Percentiles rank a stretch among this genome's conserved stretches.
These are phyloP conservation scores for Aspergillus indologenus DNA, from an alignment of 495 filamentous ascomycete genomes.

Conservation along the genomic window DNA sequence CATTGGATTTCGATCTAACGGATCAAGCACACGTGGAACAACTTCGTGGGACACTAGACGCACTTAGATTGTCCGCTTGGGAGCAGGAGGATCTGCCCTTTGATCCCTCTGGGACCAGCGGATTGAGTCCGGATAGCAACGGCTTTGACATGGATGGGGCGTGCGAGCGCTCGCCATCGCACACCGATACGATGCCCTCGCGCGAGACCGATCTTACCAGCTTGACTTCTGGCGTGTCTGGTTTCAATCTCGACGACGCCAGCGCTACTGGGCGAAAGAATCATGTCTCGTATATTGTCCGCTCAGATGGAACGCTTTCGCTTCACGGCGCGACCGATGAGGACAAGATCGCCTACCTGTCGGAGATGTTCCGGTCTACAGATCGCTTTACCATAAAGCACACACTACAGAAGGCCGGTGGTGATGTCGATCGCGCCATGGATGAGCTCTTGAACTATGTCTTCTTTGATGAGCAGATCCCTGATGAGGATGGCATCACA, in stretches of 20 bases:
- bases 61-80: conserved; percentile 56
- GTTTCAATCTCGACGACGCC: conserved; percentile 18
- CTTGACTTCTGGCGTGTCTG: conserved; percentile 29
- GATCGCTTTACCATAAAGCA: conserved; percentile 60
- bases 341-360: conserved; percentile 55
- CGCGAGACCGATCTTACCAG: conserved; percentile 46
- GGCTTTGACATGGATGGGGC: conserved; percentile 22
- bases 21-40: conserved; percentile 45
- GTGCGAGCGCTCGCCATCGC: conserved; percentile 26
- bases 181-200: conserved; percentile 28
- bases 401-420: conserved; percentile 60
- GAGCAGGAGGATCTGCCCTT: conserved; percentile 69
- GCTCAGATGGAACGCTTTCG: conserved; percentile 29
- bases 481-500: conserved; percentile 35
- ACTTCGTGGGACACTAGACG: conserved; percentile 53
- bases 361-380: conserved; percentile 67
- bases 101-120: conserved; percentile 71
- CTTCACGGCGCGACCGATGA: conserved; percentile 52
- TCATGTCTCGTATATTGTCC: conserved; percentile 29
- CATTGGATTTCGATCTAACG: conserved; percentile 59
- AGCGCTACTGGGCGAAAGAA: conserved; percentile 20
- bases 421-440: conserved; percentile 64
- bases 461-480: conserved; percentile 60
- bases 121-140: conserved; percentile 24
- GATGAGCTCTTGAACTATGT: conserved; percentile 77